phyloP scores from a whole-genome alignment of 495 filamentous ascomycete species.

The Aspergillus coremiiformis region DNA sequence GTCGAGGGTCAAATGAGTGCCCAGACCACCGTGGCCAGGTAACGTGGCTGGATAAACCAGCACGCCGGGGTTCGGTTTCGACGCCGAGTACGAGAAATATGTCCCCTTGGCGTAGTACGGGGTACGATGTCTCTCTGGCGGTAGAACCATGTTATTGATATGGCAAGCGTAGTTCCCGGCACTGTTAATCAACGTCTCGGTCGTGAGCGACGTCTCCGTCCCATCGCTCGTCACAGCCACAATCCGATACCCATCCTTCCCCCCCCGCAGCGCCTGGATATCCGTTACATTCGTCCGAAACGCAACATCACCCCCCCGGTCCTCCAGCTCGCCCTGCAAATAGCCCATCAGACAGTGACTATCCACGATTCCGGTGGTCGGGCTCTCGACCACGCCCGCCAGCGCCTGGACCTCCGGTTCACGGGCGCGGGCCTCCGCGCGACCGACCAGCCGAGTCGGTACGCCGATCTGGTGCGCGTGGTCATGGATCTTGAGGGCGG shows the following conservation, averaged over 20 bases:
- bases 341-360: conserved; percentile 76
- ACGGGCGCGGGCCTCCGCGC: conserved; percentile 48
- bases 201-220: conserved; percentile 51
- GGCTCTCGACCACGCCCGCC: conserved; percentile 70
- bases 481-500: conserved; percentile 56
- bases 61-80: conserved; percentile 57
- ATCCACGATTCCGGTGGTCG: conserved; percentile 85
- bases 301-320: conserved; percentile 66
- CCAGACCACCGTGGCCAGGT: conserved; percentile 74
- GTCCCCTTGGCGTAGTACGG: conserved; percentile 89
- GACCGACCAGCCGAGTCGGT: conserved; percentile 62
- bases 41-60: conserved; percentile 82
- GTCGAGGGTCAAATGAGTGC: conserved; percentile 91
- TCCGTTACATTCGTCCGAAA: conserved; percentile 54
- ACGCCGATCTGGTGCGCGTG: conserved; percentile 61
- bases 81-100: conserved; percentile 78
- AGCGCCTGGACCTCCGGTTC: conserved; percentile 70
- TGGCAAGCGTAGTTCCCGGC: conserved; percentile 71
- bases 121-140: conserved; percentile 44
- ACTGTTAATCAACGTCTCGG: conserved; percentile 73
- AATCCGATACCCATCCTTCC: conserved; percentile 46
- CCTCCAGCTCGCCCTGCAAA: conserved; percentile 68
- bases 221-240: conserved; percentile 40
- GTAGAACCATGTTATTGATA: conserved; percentile 78
- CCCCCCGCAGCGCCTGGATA: conserved; percentile 46